Percentiles rank a stretch among this genome's conserved stretches.
Evolutionary conservation across 305 asterid genomes (phyloP).

Genomic region (Solanum hybrid): DNA sequence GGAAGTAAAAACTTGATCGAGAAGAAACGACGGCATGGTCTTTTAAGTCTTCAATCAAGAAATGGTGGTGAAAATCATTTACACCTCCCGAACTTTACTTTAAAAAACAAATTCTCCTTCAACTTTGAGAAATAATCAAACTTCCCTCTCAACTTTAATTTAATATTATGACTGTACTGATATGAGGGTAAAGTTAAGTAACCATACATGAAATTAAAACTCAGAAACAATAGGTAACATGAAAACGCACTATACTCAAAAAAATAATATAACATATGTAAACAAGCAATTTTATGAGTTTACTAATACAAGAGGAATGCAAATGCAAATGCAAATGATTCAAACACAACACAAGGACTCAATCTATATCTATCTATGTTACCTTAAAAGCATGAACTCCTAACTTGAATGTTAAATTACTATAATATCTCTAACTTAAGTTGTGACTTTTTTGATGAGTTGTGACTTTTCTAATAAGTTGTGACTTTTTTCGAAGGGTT

Average conservation of each 20-base stretch:
- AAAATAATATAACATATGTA: background rate
- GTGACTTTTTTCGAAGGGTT: too few species aligned
- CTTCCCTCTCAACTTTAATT: background rate
- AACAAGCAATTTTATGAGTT: background rate
- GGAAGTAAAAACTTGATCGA: background rate
- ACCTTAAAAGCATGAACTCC: too few species aligned
- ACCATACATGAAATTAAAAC: background rate
- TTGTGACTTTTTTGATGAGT: too few species aligned
- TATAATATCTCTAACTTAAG: too few species aligned
- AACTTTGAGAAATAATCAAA: background rate
- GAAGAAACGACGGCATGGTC: background rate
- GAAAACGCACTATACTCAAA: background rate
- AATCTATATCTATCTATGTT: too few species aligned
- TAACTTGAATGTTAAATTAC: too few species aligned
- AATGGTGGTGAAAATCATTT: background rate
- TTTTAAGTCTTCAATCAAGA: background rate
- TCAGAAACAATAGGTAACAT: background rate
- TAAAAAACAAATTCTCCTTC: background rate
- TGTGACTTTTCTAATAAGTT: too few species aligned
- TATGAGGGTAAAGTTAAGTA: background rate
- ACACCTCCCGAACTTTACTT: background rate
- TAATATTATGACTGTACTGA: background rate
- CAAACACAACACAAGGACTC: conserved; percentile 13
- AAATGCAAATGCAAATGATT: background rate
- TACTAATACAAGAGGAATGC: background rate